Evolutionary conservation across 805 yeast species (phyloP).

Genomic region (Tetrapisispora arboricola): DNA sequence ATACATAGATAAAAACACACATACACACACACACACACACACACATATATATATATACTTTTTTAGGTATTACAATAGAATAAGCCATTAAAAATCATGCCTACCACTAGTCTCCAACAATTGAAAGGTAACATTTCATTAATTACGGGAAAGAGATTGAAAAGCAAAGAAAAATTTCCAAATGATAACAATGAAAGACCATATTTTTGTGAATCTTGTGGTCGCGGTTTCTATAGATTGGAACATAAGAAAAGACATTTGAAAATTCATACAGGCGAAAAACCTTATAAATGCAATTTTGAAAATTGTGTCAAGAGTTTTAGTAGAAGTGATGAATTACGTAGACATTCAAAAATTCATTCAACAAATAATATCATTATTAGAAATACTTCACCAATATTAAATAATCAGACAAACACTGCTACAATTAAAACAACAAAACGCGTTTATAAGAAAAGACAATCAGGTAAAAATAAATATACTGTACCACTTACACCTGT

Average conservation of each 20-base stretch:
- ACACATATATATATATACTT: not conserved
- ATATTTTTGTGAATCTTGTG: slow-evolving; percentile 73
- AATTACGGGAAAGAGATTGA: slow-evolving; percentile 1
- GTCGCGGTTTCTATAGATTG: slow-evolving; percentile 76
- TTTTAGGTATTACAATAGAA: no score
- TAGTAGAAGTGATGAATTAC: slow-evolving; percentile 70
- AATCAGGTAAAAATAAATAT: not conserved
- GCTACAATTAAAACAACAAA: not conserved
- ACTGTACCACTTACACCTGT: slow-evolving; percentile 1
- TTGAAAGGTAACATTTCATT: not conserved
- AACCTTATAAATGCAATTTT: slow-evolving; percentile 72
- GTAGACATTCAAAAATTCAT: slow-evolving; percentile 75
- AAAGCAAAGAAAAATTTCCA: slow-evolving; percentile 3
- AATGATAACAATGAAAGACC: slow-evolving; percentile 39
- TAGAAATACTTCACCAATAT: not conserved
- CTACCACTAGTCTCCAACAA: no score
- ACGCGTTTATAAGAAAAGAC: not conserved
- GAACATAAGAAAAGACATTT: slow-evolving; percentile 88
- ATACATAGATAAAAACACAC: no score
- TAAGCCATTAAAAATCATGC: no score
- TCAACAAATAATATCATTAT: not conserved
- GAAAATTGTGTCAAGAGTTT: slow-evolving; percentile 78
- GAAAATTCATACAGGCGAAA: slow-evolving; percentile 85
- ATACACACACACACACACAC: not conserved
- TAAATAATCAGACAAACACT: not conserved